Conservation (phyloP, 257 asterid genomes). For the Sherardia arvensis region DNA sequence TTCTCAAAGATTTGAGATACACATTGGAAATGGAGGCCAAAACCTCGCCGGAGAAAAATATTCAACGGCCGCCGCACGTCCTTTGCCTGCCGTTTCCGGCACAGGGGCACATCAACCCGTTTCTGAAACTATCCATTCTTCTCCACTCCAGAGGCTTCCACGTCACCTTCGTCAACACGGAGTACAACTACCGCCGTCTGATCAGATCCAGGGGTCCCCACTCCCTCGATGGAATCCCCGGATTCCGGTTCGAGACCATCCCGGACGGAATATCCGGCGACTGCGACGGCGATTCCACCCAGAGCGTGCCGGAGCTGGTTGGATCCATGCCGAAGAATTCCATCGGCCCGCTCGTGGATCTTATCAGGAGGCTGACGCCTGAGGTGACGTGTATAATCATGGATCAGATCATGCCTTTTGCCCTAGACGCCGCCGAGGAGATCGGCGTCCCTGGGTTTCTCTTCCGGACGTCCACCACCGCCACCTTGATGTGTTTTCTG, state of each 20-base stretch:
- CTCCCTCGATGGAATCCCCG: constrained; percentile 11
- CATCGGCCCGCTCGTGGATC: constrained; percentile 13
- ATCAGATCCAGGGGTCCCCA: constrained; percentile 18
- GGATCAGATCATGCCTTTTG: constrained; percentile 20
- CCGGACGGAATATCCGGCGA: constrained; percentile 26
- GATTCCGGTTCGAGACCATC: constrained; percentile 21
- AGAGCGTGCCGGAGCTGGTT: constrained; percentile 9
- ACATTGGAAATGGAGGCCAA: background rate
- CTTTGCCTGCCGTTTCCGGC: constrained; percentile 33
- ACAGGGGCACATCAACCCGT: constrained; percentile 38
- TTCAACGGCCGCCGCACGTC: constrained; percentile 15
- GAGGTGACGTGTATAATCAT: constrained; percentile 22
- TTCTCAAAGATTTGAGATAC: background rate
- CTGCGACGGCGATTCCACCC: constrained; percentile 2
- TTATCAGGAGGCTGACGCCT: constrained; percentile 11
- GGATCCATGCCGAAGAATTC: constrained; percentile 6
- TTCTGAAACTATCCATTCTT: constrained; percentile 45
- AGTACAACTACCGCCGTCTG: constrained; percentile 37
- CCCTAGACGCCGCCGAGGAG: constrained; percentile 18
- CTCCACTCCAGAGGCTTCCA: constrained; percentile 41
- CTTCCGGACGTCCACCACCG: constrained; percentile 15
- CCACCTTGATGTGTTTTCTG: constrained; percentile 6
- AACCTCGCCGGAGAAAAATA: background rate
- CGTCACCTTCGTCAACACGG: constrained; percentile 50
- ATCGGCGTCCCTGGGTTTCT: constrained; percentile 18